Evolutionary conservation across 208 protist species (phyloP), one percentile per base, ranked within the genome.

Genomic region (Acanthamoeba castellanii): DNA sequence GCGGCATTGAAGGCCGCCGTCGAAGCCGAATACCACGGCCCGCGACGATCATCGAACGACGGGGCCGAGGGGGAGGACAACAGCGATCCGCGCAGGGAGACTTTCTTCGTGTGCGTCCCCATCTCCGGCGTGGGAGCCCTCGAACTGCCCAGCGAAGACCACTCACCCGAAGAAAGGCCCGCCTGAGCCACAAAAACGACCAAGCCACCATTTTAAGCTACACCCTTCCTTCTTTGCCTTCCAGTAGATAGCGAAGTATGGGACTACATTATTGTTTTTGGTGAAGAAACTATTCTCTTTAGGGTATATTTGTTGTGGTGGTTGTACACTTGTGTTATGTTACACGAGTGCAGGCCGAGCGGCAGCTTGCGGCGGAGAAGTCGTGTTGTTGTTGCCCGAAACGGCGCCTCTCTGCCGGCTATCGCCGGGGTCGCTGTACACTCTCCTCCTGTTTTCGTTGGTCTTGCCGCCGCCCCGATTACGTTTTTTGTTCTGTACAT

Each of bases 91-190:
- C 11, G 13, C 34, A 42, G 55, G 22, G 20, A 91, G 85, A 70
- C 14, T 6, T 66, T 91, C 52, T 74, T 68, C 57, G 42, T 68
- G 32, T 91, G 85, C 55, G 70, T 91, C 32, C 85, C 85, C 45
- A 68, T 91, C 6, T 61, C 85, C 32, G 85, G 85, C 52, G 57
- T 91, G 85, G 85, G 85, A 2, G 16, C 85, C 42, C 61, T 91
- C 27, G 3, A 8, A 14, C 81, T 57, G 13, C 22, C 78, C 42
- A 34, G 30, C 30, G 61, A 68, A 68, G 61, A 27, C 27, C 27
- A 18, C 27, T 4, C 61, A 27, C 27, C 61, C 37, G 37, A 1
- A 42, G 37, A 42, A 42, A 1, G 37, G 37, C 37, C 37, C 37
- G 3, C 70, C 70, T 78, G 14, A 27, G 59, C 59, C 59, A 27